A percentile compares a stretch with the other conserved stretches of the same genome.
These are phyloP conservation scores for Diversispora eburnea DNA, from an alignment of 192 early-diverging fungal species.

Conservation along the genomic window DNA sequence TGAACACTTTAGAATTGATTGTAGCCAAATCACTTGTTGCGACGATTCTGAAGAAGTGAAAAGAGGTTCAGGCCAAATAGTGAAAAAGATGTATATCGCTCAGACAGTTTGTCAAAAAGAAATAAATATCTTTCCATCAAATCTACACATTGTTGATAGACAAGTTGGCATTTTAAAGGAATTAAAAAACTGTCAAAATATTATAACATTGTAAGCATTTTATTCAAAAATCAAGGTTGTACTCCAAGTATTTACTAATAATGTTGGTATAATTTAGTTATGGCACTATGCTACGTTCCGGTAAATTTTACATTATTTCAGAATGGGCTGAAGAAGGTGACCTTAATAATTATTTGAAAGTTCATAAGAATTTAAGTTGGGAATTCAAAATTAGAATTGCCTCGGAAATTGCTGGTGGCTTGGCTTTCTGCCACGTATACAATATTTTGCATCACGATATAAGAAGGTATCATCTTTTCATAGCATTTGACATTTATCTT, in stretches of 20 bases:
- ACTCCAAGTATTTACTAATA: background rate
- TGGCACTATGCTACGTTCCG: background rate
- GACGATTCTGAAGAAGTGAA: background rate
- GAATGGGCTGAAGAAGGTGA: conserved; percentile 10
- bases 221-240: background rate
- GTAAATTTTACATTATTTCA: conserved; percentile 11
- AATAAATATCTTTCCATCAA: background rate
- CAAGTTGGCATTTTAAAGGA: conserved; percentile 9
- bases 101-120: conserved; percentile 10
- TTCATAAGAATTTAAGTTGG: background rate
- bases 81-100: conserved; percentile 5
- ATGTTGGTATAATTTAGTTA: background rate
- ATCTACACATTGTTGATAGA: background rate
- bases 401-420: background rate
- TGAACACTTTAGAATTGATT: background rate
- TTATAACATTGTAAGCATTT: conserved; percentile 22
- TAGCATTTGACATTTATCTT: background rate
- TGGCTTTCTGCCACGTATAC: background rate
- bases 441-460: conserved; percentile 19
- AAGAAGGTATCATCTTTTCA: background rate
- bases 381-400: conserved; percentile 3
- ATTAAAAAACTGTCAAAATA: conserved; percentile 18
- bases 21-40: background rate
- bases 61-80: background rate
- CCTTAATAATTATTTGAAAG: conserved; percentile 1